Evolutionary conservation across 257 asterid species (phyloP), one percentile per base, ranked within the genome.

Genomic region (Jaltomata sinuosa): DNA sequence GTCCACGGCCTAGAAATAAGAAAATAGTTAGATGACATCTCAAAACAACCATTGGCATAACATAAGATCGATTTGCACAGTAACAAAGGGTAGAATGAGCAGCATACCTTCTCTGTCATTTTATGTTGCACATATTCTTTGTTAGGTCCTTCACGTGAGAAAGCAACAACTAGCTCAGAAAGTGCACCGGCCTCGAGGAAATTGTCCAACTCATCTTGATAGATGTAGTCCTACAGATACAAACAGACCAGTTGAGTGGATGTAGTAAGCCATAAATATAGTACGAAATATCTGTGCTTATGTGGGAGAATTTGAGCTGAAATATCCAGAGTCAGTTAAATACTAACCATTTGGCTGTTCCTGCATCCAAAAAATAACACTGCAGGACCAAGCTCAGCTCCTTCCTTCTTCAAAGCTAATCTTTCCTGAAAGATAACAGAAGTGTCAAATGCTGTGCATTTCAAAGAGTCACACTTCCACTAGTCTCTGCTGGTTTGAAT

Each of bases 61-160:
- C 1, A 50, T 54, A 59, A 69, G 8, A 8, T 49, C 27, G 27
- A 27, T 29, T 77, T 27, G 81, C 16, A 10, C 22, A 49, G 62
- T 27, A 49, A 31, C 61, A 27, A 47, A 77, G 40, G 59, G 62
- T 5, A 47, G 27, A 77, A 19, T 16, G 27, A 47, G 62, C 21
- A 71, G 76, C 79, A 59, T 87, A 97, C 99, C 94, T 93, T 95
- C 77, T 93, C 91, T 3, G 92, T 84, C 99, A 97, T 91, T 89
- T 95, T 97, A 92, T 97, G 99, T 87, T 97, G 99, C 84, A 97
- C 99, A 49, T 97, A 97, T 86, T 97, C 96, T 91, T 97, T 97
- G 11, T 89, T 83, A 8, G 97, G 90, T 49, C 99, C 98, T 89
- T 97, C 97, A 0, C 99, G 97, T 22, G 99, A 97, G 86, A 95